Conservation (phyloP, 257 asterid species). For the Buddleja alternifolia region DNA sequence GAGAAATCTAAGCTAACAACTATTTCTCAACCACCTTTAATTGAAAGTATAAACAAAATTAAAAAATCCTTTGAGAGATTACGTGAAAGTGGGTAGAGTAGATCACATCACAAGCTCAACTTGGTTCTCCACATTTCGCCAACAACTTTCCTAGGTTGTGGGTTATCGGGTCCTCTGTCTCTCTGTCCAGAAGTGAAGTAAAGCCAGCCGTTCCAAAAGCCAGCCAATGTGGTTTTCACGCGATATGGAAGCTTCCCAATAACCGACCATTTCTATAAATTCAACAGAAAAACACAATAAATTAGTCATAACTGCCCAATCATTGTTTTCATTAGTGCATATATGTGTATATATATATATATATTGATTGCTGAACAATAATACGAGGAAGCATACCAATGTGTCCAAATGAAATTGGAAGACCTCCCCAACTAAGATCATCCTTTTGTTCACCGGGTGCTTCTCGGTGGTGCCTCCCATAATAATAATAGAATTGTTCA, state of each 20-base stretch:
- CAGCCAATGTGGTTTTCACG: slow-evolving; percentile 59
- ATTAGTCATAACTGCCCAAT: too few relatives aligned
- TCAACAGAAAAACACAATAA: neutral
- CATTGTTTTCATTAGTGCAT: too few relatives aligned
- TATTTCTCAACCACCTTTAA: neutral
- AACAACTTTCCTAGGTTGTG: slow-evolving; percentile 67
- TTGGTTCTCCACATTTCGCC: slow-evolving; percentile 84
- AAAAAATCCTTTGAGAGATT: neutral
- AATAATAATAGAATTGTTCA: slow-evolving; percentile 60
- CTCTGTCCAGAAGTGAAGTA: slow-evolving; percentile 87
- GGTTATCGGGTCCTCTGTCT: slow-evolving; percentile 79
- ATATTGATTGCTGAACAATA: too few relatives aligned
- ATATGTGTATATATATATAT: too few relatives aligned
- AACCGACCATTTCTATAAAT: slow-evolving; percentile 66
- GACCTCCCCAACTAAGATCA: slow-evolving; percentile 78
- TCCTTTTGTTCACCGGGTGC: slow-evolving; percentile 71
- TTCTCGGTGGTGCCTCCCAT: slow-evolving; percentile 81
- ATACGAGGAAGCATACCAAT: slow-evolving; percentile 39
- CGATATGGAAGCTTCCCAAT: slow-evolving; percentile 74
- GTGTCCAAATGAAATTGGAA: slow-evolving; percentile 59
- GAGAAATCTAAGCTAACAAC: neutral
- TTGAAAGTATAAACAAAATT: neutral
- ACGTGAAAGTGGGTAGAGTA: neutral
- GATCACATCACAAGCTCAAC: slow-evolving; percentile 34
- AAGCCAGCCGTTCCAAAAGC: slow-evolving; percentile 68